A percentile compares a stretch with the other conserved stretches of the same genome.
Conservation (phyloP, 2,329 filamentous ascomycete genomes). For the Sphaerostilbella broomeana region DNA sequence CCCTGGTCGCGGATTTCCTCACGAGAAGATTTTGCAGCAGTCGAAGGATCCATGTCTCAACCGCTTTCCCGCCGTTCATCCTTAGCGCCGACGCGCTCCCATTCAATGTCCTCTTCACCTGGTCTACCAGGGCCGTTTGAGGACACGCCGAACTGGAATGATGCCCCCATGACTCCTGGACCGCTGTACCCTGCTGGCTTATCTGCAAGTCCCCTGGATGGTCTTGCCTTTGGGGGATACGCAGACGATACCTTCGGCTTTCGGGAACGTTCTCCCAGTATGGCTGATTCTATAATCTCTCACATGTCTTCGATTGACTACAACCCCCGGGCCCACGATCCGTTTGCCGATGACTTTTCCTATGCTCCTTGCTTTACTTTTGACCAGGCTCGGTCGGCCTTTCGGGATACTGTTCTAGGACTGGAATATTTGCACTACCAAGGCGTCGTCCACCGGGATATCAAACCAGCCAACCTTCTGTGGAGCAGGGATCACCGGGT, state of each 20-base stretch:
- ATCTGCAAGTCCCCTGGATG: constrained; percentile 58
- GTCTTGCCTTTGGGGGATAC: constrained; percentile 71
- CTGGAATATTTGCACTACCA: constrained; percentile 90
- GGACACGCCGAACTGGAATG: constrained; percentile 34
- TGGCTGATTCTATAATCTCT: constrained; percentile 69
- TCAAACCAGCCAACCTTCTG: constrained; percentile 84
- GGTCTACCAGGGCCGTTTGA: constrained; percentile 28
- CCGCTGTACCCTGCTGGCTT: constrained; percentile 46
- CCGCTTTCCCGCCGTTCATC: constrained; percentile 38
- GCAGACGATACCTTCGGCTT: constrained; percentile 42
- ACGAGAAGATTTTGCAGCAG: constrained; percentile 32
- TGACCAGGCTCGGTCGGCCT: constrained; percentile 72
- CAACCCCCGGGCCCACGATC: constrained; percentile 51
- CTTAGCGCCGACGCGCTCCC: constrained; percentile 40
- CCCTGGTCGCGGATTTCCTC: constrained; percentile 38
- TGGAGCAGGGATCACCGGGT: constrained; percentile 79
- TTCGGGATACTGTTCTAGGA: constrained; percentile 87
- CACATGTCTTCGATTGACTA: constrained; percentile 61
- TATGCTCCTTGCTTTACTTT: constrained; percentile 93
- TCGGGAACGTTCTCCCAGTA: constrained; percentile 68
- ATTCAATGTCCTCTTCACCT: constrained; percentile 39
- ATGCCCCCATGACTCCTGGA: constrained; percentile 48
- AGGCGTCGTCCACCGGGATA: constrained; percentile 76
- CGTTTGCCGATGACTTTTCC: constrained; percentile 78
- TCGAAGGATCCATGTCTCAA: constrained; percentile 31